Conservation (phyloP, 2,329 filamentous ascomycete species). For the Fusarium temperatum region DNA sequence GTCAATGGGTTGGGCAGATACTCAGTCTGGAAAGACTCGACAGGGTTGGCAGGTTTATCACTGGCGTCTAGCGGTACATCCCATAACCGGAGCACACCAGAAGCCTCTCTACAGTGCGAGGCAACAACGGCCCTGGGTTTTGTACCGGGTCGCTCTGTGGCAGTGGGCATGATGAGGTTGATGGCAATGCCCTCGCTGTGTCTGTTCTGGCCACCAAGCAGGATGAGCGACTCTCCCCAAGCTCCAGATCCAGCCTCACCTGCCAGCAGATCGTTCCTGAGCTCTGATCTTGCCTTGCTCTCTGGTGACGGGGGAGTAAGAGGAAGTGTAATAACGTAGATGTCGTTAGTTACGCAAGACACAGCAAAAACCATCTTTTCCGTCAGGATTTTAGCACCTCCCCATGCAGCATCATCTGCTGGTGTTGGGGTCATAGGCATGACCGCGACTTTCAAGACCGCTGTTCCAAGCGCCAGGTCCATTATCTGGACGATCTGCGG, state of each 20-base stretch:
- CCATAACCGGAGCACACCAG: conserved; percentile 67
- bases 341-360: conserved; percentile 65
- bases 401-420: conserved; percentile 58
- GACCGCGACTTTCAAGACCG: conserved; percentile 65
- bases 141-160: conserved; percentile 50
- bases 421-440: conserved; percentile 61
- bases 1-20: conserved; percentile 64
- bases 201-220: conserved; percentile 63
- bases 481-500: conserved; percentile 67
- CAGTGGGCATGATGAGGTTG: conserved; percentile 56
- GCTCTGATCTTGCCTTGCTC: conserved; percentile 65
- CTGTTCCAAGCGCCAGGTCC: conserved; percentile 67
- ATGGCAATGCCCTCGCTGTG: conserved; percentile 66
- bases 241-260: conserved; percentile 66
- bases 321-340: conserved; percentile 67
- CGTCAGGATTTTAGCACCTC: conserved; percentile 59
- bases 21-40: conserved; percentile 68
- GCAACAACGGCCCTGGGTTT: conserved; percentile 63
- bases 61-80: conserved; percentile 60
- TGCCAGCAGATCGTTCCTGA: conserved; percentile 60
- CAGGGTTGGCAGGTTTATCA: conserved; percentile 40
- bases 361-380: conserved; percentile 69
- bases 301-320: conserved; percentile 68
- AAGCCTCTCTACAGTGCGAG: conserved; percentile 67
- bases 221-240: conserved; percentile 69